Evolutionary conservation across 1,284 basidiomycete species (phyloP), one percentile per base, ranked within the genome.

Genomic region (Moniliophthora roreri): DNA sequence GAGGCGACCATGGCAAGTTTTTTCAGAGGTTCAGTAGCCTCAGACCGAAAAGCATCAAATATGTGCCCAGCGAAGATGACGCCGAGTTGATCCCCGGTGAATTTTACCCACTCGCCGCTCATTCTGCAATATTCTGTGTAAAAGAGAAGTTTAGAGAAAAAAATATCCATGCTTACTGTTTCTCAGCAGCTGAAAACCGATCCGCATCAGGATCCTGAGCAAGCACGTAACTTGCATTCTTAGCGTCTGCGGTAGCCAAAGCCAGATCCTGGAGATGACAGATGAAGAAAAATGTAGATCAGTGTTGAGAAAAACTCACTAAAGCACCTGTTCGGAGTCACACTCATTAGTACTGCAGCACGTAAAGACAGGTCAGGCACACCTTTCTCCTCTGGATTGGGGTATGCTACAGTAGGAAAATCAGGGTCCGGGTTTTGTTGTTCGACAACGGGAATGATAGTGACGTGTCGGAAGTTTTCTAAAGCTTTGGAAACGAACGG

Each of bases 361-460:
- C 26, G 9, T 18, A 38, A 32, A 42, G 15, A 36, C 20, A 32
- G 20, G 7, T n/a, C 16, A 20, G 21, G 53, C 66, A 24, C 55
- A 82, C 89, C 92, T 70, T 89, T 87, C 67, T 94, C 91, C 66
- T 94, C 92, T 2, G 92, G 91, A 64, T 94, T 94, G 1, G 91
- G 91, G 65, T 91, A 93, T 18, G 70, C 72, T 5, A 94, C 89
- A 4, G 91, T 93, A 2, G 89, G 82, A 64, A 94, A 94, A 18
- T 91, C 81, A 4, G 91, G 90, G 68, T 94, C 85, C 1, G 92
- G 89, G 1, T 73, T 55, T 56, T 78, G 78, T 65, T 92, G 89
- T 58, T 83, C 78, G 51, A 66, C 61, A 4, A 91, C 87, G 7
- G 85, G 77, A 6, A 76, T 72, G 62, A 82, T 86, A 1, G 79